A percentile compares a stretch with the other conserved stretches of the same genome.
phyloP scores from a whole-genome alignment of 2,329 filamentous ascomycete genomes.

The Fusarium burgessii region DNA sequence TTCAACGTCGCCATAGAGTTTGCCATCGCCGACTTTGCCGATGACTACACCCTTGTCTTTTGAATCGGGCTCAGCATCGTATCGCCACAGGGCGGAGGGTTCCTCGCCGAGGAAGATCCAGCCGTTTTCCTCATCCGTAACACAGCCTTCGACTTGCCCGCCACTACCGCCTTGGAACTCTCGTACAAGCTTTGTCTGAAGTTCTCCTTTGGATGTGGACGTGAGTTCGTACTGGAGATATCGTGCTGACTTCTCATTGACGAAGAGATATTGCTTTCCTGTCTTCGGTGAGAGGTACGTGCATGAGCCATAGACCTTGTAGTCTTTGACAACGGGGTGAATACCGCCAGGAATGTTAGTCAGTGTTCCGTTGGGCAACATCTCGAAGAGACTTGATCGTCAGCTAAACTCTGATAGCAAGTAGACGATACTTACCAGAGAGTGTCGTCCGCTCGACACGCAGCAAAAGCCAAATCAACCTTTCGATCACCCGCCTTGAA shows the following conservation, averaged over 20 bases:
- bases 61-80: slow-evolving; percentile 62
- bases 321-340: slow-evolving; percentile 60
- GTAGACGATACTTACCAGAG: slow-evolving; percentile 56
- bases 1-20: slow-evolving; percentile 65
- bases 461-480: slow-evolving; percentile 63
- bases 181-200: slow-evolving; percentile 62
- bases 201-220: slow-evolving; percentile 53
- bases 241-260: slow-evolving; percentile 65
- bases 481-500: slow-evolving; percentile 58
- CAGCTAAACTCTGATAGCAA: background rate
- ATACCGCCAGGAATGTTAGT: slow-evolving; percentile 57
- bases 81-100: slow-evolving; percentile 63
- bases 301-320: slow-evolving; percentile 65
- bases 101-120: slow-evolving; percentile 66
- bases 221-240: slow-evolving; percentile 66
- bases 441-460: slow-evolving; percentile 63
- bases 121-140: slow-evolving; percentile 63
- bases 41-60: slow-evolving; percentile 51
- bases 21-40: slow-evolving; percentile 60
- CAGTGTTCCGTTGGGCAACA: slow-evolving; percentile 59
- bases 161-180: slow-evolving; percentile 63
- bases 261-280: slow-evolving; percentile 65
- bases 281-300: slow-evolving; percentile 61
- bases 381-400: slow-evolving; percentile 59
- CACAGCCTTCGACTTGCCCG: slow-evolving; percentile 67